Percentiles rank a stretch among this genome's conserved stretches.
These are phyloP conservation scores for Pseudopithomyces maydicus DNA, from an alignment of 2,329 filamentous ascomycete species.

Conservation along the genomic window DNA sequence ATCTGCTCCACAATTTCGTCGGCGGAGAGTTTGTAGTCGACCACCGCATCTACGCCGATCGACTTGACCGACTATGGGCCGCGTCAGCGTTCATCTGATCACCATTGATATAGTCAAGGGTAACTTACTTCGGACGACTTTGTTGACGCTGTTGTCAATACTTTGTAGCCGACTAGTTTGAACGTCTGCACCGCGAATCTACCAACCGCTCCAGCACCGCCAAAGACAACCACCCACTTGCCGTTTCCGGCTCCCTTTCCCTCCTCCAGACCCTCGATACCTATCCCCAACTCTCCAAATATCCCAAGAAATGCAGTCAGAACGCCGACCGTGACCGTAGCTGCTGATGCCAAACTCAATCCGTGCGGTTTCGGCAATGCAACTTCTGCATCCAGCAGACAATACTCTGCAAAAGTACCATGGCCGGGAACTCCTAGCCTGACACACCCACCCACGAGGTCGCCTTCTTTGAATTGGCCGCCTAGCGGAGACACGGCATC, in stretches of 20 bases:
- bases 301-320: conserved; percentile 20
- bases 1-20: conserved; percentile 32
- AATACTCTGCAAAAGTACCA: conserved; percentile 14
- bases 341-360: conserved; percentile 32
- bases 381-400: conserved; percentile 9
- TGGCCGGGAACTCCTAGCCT: conserved; percentile 31
- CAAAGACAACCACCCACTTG: conserved; percentile 42
- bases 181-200: conserved; percentile 40
- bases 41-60: conserved; percentile 29
- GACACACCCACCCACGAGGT: conserved; percentile 38
- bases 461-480: conserved; percentile 32
- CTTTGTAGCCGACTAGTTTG: conserved; percentile 35
- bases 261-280: conserved; percentile 11
- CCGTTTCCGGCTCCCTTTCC: conserved; percentile 22
- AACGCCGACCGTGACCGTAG: conserved; percentile 31
- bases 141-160: conserved; percentile 37
- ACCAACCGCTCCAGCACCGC: conserved; percentile 39
- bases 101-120: background rate
- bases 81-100: background rate
- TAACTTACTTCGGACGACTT: conserved; percentile 27
- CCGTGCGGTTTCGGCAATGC: conserved; percentile 26
- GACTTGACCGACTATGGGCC: conserved; percentile 27
- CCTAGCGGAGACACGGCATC: conserved; percentile 25
- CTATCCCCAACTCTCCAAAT: conserved; percentile 14
- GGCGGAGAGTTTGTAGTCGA: conserved; percentile 39